These are phyloP conservation scores for Solanum clarkiae DNA, from an alignment of 257 asterid species.

Conservation along the genomic window DNA sequence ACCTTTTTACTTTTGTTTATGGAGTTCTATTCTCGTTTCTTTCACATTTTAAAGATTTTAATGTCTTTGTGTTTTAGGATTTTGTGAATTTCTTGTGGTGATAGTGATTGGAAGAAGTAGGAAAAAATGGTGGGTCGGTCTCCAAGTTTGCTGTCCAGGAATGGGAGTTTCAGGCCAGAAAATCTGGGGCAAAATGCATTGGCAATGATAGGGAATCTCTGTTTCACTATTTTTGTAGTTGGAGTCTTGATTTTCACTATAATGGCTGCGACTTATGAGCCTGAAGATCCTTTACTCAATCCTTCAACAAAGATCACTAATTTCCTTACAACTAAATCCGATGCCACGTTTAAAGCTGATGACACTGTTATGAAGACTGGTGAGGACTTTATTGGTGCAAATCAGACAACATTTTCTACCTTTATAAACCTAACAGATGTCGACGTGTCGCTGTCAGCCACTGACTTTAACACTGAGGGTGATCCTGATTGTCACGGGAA, in stretches of 20 bases:
- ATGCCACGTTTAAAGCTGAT: conserved; percentile 75
- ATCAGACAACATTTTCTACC: conserved; percentile 61
- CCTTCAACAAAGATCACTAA: conserved; percentile 74
- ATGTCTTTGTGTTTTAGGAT: neutral
- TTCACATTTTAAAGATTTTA: neutral
- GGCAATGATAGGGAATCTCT: conserved; percentile 40
- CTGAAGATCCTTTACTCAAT: conserved; percentile 55
- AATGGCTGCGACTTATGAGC: conserved; percentile 45
- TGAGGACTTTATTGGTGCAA: conserved; percentile 69
- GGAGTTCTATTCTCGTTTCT: neutral
- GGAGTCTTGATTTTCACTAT: conserved; percentile 57
- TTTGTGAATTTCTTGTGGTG: neutral
- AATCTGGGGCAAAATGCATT: conserved; percentile 67
- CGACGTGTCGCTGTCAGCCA: conserved; percentile 20
- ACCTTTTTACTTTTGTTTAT: neutral
- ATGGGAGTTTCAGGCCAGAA: conserved; percentile 51
- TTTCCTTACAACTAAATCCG: conserved; percentile 57
- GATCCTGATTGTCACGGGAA: conserved; percentile 29
- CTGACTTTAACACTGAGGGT: neutral
- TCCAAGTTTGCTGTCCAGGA: conserved; percentile 22
- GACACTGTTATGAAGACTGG: conserved; percentile 72
- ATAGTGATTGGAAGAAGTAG: neutral
- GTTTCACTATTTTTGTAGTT: conserved; percentile 46
- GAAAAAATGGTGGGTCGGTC: conserved; percentile 38
- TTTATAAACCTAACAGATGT: conserved; percentile 79